These are phyloP conservation scores for Neurospora sp. DNA, from an alignment of 495 filamentous ascomycete genomes.

Conservation along the genomic window DNA sequence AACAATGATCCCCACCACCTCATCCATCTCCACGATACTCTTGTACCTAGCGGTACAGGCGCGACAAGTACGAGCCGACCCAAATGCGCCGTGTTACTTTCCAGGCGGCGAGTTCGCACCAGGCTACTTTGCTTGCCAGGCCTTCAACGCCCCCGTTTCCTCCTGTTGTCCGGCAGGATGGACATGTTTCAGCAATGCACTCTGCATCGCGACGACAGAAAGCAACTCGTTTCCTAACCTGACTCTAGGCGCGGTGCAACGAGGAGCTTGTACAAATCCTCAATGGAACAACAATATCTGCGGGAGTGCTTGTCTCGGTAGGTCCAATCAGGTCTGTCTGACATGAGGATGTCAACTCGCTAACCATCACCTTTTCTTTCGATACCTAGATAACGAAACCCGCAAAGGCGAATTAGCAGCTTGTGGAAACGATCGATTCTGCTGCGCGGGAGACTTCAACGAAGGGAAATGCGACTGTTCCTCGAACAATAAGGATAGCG, in stretches of 20 bases:
- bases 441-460: slow-evolving; percentile 17
- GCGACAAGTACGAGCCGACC: neutral
- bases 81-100: slow-evolving; percentile 21
- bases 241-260: slow-evolving; percentile 12
- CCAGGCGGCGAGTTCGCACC: slow-evolving; percentile 13
- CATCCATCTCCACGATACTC: neutral
- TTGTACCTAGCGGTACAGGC: neutral
- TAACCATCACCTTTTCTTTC: neutral
- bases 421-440: slow-evolving; percentile 21
- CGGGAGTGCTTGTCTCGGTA: slow-evolving; percentile 24
- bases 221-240: slow-evolving; percentile 11
- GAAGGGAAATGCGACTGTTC: slow-evolving; percentile 20
- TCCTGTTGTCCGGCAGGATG: slow-evolving; percentile 23
- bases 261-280: slow-evolving; percentile 22
- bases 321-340: neutral
- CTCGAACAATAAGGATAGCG: slow-evolving; percentile 4
- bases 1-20: neutral
- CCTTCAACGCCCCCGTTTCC: slow-evolving; percentile 6
- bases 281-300: slow-evolving; percentile 21
- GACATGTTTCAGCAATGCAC: slow-evolving; percentile 26
- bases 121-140: slow-evolving; percentile 19
- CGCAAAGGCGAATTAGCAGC: slow-evolving; percentile 12
- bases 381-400: slow-evolving; percentile 5
- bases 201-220: slow-evolving; percentile 22
- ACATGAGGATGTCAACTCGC: neutral